A percentile compares a stretch with the other conserved stretches of the same genome.
Conservation (phyloP, 805 yeast genomes). For the Saccharomycopsis microspora region DNA sequence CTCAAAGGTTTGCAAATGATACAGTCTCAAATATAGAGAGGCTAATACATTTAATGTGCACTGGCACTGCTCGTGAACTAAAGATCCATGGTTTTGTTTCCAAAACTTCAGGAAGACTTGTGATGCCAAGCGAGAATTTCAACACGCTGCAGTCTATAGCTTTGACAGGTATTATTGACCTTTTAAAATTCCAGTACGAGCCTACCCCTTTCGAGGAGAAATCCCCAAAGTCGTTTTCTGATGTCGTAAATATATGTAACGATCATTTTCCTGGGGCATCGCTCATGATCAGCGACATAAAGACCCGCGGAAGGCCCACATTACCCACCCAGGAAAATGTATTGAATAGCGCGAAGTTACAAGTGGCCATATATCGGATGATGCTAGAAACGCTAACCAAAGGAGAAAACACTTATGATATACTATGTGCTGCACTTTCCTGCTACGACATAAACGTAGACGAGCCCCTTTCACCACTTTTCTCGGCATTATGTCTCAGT, state of each 20-base stretch:
- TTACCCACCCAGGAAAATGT: slow-evolving; percentile 43
- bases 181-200: too few species aligned
- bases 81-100: slow-evolving; percentile 42
- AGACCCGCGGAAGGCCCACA: slow-evolving; percentile 37
- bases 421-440: slow-evolving; percentile 34
- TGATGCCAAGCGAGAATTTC: too few species aligned
- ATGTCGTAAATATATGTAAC: background rate
- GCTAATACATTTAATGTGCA: slow-evolving; percentile 28
- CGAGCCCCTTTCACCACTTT: slow-evolving; percentile 32
- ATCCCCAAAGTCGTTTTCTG: too few species aligned
- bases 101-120: slow-evolving; percentile 11
- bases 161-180: too few species aligned
- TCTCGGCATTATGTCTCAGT: slow-evolving; percentile 20
- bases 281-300: slow-evolving; percentile 38
- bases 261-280: background rate
- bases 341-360: slow-evolving; percentile 38
- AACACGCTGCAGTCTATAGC: too few species aligned
- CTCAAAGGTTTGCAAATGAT: slow-evolving; percentile 21
- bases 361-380: slow-evolving; percentile 46
- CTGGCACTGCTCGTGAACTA: slow-evolving; percentile 53
- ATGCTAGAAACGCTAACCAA: slow-evolving; percentile 27
- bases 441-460: slow-evolving; percentile 37
- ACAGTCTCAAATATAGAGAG: slow-evolving; percentile 35
- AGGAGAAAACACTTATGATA: slow-evolving; percentile 26
- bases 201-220: too few species aligned